Conservation (phyloP, 345 rosid species). For the Melaleuca quinquenervia region DNA sequence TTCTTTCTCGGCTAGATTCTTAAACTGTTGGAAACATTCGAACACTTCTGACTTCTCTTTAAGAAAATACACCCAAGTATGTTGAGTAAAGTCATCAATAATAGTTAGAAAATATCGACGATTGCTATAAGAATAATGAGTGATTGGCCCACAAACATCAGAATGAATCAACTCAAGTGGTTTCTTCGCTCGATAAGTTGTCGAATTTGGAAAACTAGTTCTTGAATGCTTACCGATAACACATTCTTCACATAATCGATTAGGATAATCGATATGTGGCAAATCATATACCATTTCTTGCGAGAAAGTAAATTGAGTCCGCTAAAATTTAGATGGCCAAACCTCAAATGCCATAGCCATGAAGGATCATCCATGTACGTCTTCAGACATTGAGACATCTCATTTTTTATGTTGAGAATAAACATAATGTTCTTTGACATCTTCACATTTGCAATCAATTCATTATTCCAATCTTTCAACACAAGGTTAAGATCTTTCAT, state of each 20-base stretch:
- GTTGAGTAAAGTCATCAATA: not conserved
- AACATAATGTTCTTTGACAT: not conserved
- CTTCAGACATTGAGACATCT: not conserved
- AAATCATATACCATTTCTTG: too few species aligned
- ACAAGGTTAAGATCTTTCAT: not conserved
- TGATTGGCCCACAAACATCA: not conserved
- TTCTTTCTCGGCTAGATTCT: not conserved
- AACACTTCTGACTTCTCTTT: not conserved
- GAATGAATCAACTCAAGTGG: not conserved
- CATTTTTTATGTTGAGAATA: not conserved
- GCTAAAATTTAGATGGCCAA: not conserved
- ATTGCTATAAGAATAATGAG: not conserved
- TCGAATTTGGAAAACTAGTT: not conserved
- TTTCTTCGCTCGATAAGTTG: not conserved
- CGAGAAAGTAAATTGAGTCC: not conserved
- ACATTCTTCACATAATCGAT: too few species aligned
- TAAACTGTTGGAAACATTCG: not conserved
- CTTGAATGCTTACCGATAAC: not conserved
- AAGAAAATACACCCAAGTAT: too few species aligned
- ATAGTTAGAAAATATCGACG: not conserved
- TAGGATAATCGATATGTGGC: too few species aligned
- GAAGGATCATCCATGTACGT: not conserved
- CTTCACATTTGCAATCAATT: not conserved
- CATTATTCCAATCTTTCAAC: not conserved
- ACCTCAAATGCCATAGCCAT: not conserved